A percentile compares a stretch with the other conserved stretches of the same genome.
Evolutionary conservation across 1,139 yeast species (phyloP).

Genomic region (Pichia sp.): DNA sequence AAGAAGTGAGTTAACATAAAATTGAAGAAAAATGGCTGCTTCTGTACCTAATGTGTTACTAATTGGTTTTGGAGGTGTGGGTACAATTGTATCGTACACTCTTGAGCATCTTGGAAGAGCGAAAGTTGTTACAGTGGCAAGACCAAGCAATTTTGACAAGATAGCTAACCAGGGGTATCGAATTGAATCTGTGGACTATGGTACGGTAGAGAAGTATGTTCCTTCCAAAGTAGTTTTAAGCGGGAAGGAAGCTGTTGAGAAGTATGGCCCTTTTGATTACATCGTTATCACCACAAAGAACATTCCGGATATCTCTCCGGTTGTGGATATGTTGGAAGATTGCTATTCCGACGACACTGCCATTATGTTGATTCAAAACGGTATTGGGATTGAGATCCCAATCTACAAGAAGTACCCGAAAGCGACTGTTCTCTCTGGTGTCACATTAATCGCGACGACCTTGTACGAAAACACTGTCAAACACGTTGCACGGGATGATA

Average conservation of each 20-base stretch:
- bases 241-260: constrained; percentile 23
- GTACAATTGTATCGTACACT: constrained; percentile 61
- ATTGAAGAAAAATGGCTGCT: no score
- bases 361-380: constrained; percentile 66
- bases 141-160: constrained; percentile 55
- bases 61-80: constrained; percentile 75
- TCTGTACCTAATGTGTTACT: constrained; percentile 45
- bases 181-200: constrained; percentile 58
- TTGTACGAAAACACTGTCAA: constrained; percentile 49
- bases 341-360: constrained; percentile 49
- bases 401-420: constrained; percentile 53
- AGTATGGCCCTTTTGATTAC: constrained; percentile 55
- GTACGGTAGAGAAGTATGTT: constrained; percentile 46
- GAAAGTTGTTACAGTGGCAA: constrained; percentile 56
- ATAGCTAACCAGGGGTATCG: constrained; percentile 52
- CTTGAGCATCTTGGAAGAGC: constrained; percentile 45
- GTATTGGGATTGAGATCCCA: constrained; percentile 65
- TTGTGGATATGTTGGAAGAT: constrained; percentile 56
- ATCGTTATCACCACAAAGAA: constrained; percentile 66
- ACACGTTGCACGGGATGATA: constrained; percentile 47
- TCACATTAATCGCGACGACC: constrained; percentile 64
- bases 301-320: constrained; percentile 57
- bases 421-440: constrained; percentile 59
- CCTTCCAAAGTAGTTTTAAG: constrained; percentile 44
- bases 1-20: not conserved